These are phyloP conservation scores for Davidsoniella eucalypti DNA, from an alignment of 2,329 filamentous ascomycete species.

Conservation along the genomic window DNA sequence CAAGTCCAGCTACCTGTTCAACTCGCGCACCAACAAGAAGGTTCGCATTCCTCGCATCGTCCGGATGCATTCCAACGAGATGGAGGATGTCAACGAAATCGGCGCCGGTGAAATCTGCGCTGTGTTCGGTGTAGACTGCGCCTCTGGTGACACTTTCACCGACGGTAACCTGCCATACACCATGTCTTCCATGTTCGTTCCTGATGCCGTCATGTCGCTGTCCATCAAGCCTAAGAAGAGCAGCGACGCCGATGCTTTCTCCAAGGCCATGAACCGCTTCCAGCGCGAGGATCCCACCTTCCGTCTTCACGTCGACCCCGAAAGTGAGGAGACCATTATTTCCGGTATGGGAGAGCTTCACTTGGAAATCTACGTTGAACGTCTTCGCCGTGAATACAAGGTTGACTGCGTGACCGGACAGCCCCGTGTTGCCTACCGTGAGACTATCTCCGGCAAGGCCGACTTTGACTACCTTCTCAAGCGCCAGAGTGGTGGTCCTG, in stretches of 20 bases:
- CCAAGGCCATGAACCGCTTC: constrained; percentile 97
- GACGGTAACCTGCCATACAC: constrained; percentile 83
- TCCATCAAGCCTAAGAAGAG: constrained; percentile 92
- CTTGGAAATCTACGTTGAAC: constrained; percentile 92
- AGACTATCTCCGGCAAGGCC: constrained; percentile 67
- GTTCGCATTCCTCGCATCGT: constrained; percentile 94
- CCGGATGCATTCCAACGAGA: constrained; percentile 98
- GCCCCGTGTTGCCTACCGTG: constrained; percentile 90
- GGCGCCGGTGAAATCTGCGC: constrained; percentile 96
- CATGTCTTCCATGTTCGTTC: constrained; percentile 97
- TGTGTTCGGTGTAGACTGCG: constrained; percentile 94
- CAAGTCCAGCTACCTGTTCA: constrained; percentile 84
- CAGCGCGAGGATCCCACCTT: constrained; percentile 97
- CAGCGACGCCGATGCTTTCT: constrained; percentile 86
- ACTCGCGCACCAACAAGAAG: constrained; percentile 87
- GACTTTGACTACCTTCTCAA: constrained; percentile 88
- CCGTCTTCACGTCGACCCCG: constrained; percentile 77
- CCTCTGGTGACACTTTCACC: constrained; percentile 94
- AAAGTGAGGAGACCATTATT: constrained; percentile 94
- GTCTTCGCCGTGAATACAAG: constrained; percentile 90
- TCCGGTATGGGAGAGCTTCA: constrained; percentile 97
- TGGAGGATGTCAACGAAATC: constrained; percentile 90
- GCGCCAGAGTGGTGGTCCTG: constrained; percentile 89
- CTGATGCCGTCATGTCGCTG: constrained; percentile 92
- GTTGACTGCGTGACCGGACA: constrained; percentile 93